Conservation (phyloP, 305 asterid species). For the Plantago rigida region DNA sequence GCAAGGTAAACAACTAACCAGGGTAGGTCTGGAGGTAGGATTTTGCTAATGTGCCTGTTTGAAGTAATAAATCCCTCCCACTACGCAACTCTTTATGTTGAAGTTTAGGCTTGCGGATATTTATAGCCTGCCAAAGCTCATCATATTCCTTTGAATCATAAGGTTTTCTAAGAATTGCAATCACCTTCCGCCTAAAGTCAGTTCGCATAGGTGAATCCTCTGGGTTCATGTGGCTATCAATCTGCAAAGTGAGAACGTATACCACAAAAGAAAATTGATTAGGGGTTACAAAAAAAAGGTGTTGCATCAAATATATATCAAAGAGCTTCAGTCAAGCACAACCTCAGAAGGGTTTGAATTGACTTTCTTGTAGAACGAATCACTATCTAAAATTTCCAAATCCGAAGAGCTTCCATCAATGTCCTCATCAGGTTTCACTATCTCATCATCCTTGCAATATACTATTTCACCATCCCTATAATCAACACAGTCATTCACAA, state of each 20-base stretch:
- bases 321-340: not conserved
- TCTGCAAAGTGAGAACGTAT: slow-evolving; percentile 26
- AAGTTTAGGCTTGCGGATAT: slow-evolving; percentile 13
- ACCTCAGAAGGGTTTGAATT: slow-evolving; percentile 18
- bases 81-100: slow-evolving; percentile 34
- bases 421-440: slow-evolving; percentile 15
- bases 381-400: slow-evolving; percentile 30
- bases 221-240: not conserved
- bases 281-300: not conserved
- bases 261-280: not conserved
- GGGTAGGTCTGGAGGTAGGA: slow-evolving; percentile 39
- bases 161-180: slow-evolving; percentile 31
- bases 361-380: not conserved
- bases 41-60: slow-evolving; percentile 28
- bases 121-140: slow-evolving; percentile 25
- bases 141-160: slow-evolving; percentile 31
- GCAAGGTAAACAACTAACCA: slow-evolving; percentile 32
- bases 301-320: not conserved
- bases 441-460: slow-evolving; percentile 9
- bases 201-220: not conserved
- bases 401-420: slow-evolving; percentile 20
- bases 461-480: slow-evolving; percentile 1
- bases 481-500: not conserved
- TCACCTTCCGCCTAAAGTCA: slow-evolving; percentile 31
- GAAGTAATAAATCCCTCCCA: slow-evolving; percentile 32